A percentile compares a stretch with the other conserved stretches of the same genome.
Conservation (phyloP, 2,329 filamentous ascomycete genomes). For the Colletotrichum siamense region DNA sequence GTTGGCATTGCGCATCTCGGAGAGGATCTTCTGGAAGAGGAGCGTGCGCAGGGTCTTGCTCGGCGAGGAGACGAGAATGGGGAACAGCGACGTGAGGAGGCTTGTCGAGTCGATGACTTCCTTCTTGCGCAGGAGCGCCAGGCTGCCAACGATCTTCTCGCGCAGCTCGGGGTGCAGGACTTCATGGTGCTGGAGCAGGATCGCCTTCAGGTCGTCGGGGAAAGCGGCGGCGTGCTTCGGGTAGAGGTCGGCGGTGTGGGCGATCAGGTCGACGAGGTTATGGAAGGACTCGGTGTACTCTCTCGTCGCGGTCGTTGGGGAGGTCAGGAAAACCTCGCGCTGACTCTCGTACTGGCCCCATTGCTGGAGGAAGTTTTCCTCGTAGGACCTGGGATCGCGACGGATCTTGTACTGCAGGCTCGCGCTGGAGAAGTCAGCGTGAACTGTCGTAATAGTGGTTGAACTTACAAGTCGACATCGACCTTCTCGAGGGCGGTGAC, state of each 20-base stretch:
- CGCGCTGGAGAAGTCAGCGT: constrained; percentile 58
- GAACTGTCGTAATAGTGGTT: not conserved
- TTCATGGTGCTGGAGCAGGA: constrained; percentile 83
- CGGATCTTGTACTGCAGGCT: constrained; percentile 92
- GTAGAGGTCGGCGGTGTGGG: constrained; percentile 94
- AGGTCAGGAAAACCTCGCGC: constrained; percentile 87
- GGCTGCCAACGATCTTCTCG: constrained; percentile 91
- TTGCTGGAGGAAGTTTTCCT: constrained; percentile 86
- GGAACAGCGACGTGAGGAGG: constrained; percentile 91
- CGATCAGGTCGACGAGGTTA: constrained; percentile 91
- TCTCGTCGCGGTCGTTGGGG: constrained; percentile 78
- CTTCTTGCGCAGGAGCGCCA: constrained; percentile 88
- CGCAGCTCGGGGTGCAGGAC: constrained; percentile 83
- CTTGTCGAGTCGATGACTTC: constrained; percentile 86
- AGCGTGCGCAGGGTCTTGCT: constrained; percentile 88
- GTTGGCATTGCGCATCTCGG: constrained; percentile 88
- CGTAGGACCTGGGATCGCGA: constrained; percentile 87
- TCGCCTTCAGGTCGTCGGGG: constrained; percentile 78
- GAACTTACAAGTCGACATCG: constrained; percentile 80
- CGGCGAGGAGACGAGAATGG: constrained; percentile 87
- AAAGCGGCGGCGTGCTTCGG: constrained; percentile 80
- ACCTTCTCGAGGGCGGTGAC: constrained; percentile 93
- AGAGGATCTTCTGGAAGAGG: constrained; percentile 88
- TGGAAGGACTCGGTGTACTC: constrained; percentile 84
- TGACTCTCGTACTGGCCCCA: constrained; percentile 92